phyloP scores from a whole-genome alignment of 2,329 filamentous ascomycete genomes.

The Mycogone perniciosa region DNA sequence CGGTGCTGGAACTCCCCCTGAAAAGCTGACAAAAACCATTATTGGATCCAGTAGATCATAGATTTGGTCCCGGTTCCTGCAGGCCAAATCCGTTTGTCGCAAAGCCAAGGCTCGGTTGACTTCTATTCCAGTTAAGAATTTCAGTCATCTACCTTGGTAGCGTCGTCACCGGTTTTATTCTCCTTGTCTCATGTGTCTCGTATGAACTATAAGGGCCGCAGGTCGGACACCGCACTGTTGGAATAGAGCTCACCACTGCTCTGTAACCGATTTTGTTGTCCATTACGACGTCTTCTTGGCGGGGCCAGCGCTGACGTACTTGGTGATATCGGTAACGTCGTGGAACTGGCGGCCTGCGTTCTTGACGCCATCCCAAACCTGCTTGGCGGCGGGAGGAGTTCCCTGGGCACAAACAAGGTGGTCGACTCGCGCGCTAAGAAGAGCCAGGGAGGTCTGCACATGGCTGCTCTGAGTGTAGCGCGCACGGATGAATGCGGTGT shows the following conservation, averaged over 20 bases:
- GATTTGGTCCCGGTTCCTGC: background rate
- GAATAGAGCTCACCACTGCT: no score
- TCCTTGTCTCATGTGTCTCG: no score
- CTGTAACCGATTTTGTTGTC: background rate
- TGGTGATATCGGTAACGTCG: constrained; percentile 70
- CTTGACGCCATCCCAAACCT: constrained; percentile 79
- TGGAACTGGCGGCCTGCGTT: constrained; percentile 64
- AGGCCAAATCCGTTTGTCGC: background rate
- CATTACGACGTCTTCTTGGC: constrained; percentile 41
- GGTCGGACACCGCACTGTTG: no score
- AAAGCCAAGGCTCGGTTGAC: background rate
- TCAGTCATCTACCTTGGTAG: no score
- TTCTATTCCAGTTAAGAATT: no score
- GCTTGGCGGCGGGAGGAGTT: constrained; percentile 70
- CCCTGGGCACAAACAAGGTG: constrained; percentile 79
- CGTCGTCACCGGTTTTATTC: no score
- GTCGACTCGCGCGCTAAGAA: constrained; percentile 70
- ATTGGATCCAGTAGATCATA: no score
- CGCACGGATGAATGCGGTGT: constrained; percentile 88
- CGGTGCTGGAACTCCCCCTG: no score
- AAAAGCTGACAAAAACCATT: no score
- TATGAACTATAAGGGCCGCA: no score
- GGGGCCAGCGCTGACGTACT: constrained; percentile 57
- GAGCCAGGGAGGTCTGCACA: constrained; percentile 74
- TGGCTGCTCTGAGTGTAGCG: constrained; percentile 87